These are phyloP conservation scores for Acer negundo DNA, from an alignment of 345 rosid species.

Conservation along the genomic window DNA sequence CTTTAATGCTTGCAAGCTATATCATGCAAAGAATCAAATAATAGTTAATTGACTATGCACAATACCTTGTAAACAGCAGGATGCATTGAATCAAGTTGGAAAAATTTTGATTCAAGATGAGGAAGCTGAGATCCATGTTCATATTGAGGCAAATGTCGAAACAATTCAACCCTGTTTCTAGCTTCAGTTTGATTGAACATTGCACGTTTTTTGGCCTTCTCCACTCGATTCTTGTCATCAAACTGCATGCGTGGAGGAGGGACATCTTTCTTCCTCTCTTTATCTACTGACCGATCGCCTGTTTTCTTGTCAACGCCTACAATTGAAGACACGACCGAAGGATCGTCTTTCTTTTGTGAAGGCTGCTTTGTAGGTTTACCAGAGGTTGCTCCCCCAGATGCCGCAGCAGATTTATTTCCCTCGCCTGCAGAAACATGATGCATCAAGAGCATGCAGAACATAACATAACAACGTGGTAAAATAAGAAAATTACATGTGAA, in stretches of 20 bases:
- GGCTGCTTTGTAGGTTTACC: conserved; percentile 51
- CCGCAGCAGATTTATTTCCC: conserved; percentile 45
- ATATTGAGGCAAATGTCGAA: conserved; percentile 78
- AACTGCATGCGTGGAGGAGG: conserved; percentile 78
- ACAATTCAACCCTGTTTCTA: conserved; percentile 74
- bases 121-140: conserved; percentile 65
- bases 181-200: conserved; percentile 67
- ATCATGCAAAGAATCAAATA: conserved; percentile 3
- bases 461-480: neutral
- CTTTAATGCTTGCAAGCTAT: neutral
- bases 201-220: conserved; percentile 72
- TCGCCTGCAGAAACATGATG: conserved; percentile 34
- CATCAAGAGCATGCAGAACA: conserved; percentile 5
- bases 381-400: conserved; percentile 35
- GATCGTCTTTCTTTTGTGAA: conserved; percentile 52
- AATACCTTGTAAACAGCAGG: conserved; percentile 77
- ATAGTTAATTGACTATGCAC: conserved; percentile 5
- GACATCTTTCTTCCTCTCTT: conserved; percentile 68
- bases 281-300: conserved; percentile 45
- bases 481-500: neutral
- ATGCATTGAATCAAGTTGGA: conserved; percentile 65
- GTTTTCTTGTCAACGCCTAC: conserved; percentile 52
- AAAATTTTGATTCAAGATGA: conserved; percentile 54
- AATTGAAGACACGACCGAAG: conserved; percentile 35
- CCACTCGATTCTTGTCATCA: conserved; percentile 71